Evolutionary conservation across 73 alveolate genomes (phyloP).

Genomic region (Urostyla sp.): DNA sequence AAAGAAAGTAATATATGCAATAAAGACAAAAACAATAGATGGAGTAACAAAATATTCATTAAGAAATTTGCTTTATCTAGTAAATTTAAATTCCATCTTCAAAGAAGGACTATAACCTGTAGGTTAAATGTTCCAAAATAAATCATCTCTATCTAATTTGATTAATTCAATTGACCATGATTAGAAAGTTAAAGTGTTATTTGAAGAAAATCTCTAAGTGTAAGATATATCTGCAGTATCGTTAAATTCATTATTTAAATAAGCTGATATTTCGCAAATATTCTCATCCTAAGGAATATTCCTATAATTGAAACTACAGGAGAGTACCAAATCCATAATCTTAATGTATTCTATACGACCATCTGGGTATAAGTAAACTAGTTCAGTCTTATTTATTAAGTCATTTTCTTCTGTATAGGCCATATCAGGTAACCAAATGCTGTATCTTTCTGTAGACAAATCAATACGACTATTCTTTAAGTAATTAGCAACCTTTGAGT

Average conservation of each 20-base stretch:
- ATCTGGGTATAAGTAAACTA: conserved; percentile 25
- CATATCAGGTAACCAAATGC: conserved; percentile 24
- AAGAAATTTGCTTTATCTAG: neutral
- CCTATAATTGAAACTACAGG: conserved; percentile 9
- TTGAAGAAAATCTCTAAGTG: conserved; percentile 2
- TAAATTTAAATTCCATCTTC: neutral
- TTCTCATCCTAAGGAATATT: conserved; percentile 17
- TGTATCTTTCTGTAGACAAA: neutral
- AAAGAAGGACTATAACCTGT: conserved; percentile 1
- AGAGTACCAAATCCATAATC: neutral
- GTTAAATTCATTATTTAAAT: conserved; percentile 27
- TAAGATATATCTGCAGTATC: conserved; percentile 8
- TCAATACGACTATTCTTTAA: neutral
- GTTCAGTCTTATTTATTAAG: neutral
- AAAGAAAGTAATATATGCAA: conserved; percentile 22
- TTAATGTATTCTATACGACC: conserved; percentile 11
- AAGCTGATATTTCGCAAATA: conserved; percentile 5
- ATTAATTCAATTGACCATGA: no score
- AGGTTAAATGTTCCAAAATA: conserved; percentile 27
- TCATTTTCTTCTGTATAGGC: conserved; percentile 9
- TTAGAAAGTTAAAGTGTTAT: no score
- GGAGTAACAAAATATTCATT: neutral
- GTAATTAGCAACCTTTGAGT: neutral
- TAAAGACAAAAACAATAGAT: conserved; percentile 9
- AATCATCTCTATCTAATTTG: no score